Base-by-base conservation (phyloP, 148 eudicot genomes). In the Arctostaphylos glauca region DNA sequence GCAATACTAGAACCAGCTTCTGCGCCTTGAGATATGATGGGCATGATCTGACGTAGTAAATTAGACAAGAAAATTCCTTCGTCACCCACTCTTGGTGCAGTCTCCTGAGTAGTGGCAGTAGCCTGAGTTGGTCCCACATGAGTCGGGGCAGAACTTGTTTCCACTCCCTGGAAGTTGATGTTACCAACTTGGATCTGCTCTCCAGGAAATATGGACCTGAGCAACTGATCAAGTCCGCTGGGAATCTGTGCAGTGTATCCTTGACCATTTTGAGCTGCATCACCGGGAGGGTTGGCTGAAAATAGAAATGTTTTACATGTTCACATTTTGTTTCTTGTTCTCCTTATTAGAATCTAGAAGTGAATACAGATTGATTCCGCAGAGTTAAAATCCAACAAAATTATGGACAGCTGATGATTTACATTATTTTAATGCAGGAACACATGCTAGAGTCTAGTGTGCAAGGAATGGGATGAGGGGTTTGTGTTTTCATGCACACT, bases 11-110 rank as follows among this genome's bases (percentile, higher is more conserved):
- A 60, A 23, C 55, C 81, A 56, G 79, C 48, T 53, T 72, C 81
- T 19, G 80, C 68, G 82, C 60, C 83, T 53, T 86, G 83, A 84
- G 92, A 85, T 18, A 90, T 68, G 10, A 87, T 54, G 19, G 91
- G 92, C 87, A 90, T 84, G 46, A 90, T 87, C 56, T 88, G 90
- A 31, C 82, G 92, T 48, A 90, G 86, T 53, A 89, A 64, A 82
- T 87, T 88, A 52, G 92, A 89, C 72, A 90, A 83, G 72, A 84
- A 58, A 46, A 82, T 50, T 66, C 92, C 92, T 80, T 89, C 88
- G 7, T 87, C 86, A 77, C 83, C 85, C 19, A 19, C 86, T 19
- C 79, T 44, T 62, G 84, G 68, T 47, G 86, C 64, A 82, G 87
- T 38, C 50, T 72, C 90, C 59, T 84, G 86, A 59, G 86, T 56